Evolutionary conservation across 2,329 filamentous ascomycete species (phyloP).

Genomic region (Ophiognomonia clavigignenti-juglandacearum): DNA sequence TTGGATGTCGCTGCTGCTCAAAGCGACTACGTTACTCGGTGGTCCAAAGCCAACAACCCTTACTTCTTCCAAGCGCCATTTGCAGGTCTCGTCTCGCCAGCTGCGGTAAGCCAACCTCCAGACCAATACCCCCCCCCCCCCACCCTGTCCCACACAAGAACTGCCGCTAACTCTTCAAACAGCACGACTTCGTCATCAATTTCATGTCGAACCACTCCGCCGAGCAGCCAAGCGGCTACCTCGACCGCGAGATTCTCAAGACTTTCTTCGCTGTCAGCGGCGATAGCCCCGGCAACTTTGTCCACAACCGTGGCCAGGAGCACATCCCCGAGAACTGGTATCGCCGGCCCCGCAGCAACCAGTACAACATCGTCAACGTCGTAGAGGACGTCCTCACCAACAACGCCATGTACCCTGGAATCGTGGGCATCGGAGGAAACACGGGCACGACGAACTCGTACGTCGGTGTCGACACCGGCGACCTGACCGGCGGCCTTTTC

Average conservation of each 20-base stretch:
- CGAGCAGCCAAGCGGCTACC: slow-evolving; percentile 29
- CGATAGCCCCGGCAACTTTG: slow-evolving; percentile 21
- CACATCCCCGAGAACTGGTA: slow-evolving; percentile 36
- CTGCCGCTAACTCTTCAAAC: too few relatives aligned
- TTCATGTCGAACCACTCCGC: slow-evolving; percentile 23
- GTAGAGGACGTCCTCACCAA: slow-evolving; percentile 1
- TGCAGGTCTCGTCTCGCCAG: slow-evolving; percentile 20
- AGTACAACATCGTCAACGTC: slow-evolving; percentile 27
- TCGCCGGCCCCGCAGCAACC: slow-evolving; percentile 22
- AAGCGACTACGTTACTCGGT: too few relatives aligned
- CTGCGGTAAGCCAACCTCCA: too few relatives aligned
- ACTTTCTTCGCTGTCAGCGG: slow-evolving; percentile 27
- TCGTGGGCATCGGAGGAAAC: slow-evolving; percentile 24
- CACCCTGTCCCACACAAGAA: too few relatives aligned
- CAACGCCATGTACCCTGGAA: slow-evolving; percentile 3
- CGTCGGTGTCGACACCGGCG: slow-evolving; percentile 19
- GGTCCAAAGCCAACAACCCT: slow-evolving; percentile 26
- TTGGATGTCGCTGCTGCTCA: too few relatives aligned
- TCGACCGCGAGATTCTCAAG: slow-evolving; percentile 31
- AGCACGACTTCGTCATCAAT: slow-evolving; percentile 7
- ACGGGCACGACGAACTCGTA: slow-evolving; percentile 23
- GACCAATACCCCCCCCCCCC: too few relatives aligned
- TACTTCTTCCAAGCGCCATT: slow-evolving; percentile 27
- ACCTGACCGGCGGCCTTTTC: slow-evolving; percentile 24
- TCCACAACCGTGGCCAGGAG: slow-evolving; percentile 30